Conservation (phyloP, 2,329 filamentous ascomycete genomes). For the Verticillium nubilum region DNA sequence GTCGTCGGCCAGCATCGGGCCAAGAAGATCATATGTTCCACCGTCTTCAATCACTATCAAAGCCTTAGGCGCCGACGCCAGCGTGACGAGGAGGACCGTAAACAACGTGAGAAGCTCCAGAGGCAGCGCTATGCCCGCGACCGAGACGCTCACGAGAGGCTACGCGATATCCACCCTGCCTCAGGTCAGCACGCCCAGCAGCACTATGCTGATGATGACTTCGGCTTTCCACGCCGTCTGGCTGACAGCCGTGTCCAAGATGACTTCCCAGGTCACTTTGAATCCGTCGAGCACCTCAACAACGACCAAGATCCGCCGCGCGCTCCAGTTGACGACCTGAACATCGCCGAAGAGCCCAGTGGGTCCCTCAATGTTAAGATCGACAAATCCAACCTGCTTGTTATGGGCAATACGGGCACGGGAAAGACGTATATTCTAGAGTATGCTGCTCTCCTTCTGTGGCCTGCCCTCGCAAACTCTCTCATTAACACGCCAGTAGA, state of each 20-base stretch:
- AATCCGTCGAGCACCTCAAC: conserved; percentile 37
- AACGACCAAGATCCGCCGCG: conserved; percentile 18
- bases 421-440: conserved; percentile 93
- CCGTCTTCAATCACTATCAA: conserved; percentile 96
- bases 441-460: conserved; percentile 26
- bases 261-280: conserved; percentile 48
- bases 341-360: conserved; percentile 40
- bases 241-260: conserved; percentile 39
- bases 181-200: conserved; percentile 58
- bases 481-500: conserved; percentile 39
- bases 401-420: conserved; percentile 88
- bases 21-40: conserved; percentile 87
- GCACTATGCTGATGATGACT: not conserved
- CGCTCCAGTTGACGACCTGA: conserved; percentile 36
- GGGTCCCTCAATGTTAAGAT: conserved; percentile 58
- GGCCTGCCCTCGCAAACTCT: not conserved
- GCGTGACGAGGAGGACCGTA: conserved; percentile 63
- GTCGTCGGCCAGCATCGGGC: conserved; percentile 94
- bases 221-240: conserved; percentile 11
- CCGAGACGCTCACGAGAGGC: conserved; percentile 48
- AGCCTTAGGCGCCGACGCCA: conserved; percentile 73
- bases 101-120: conserved; percentile 56
- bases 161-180: conserved; percentile 62
- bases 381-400: conserved; percentile 90
- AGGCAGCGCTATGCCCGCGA: conserved; percentile 69